phyloP scores from a whole-genome alignment of 352 stramenopile species.

The Globisporangium okanoganense region DNA sequence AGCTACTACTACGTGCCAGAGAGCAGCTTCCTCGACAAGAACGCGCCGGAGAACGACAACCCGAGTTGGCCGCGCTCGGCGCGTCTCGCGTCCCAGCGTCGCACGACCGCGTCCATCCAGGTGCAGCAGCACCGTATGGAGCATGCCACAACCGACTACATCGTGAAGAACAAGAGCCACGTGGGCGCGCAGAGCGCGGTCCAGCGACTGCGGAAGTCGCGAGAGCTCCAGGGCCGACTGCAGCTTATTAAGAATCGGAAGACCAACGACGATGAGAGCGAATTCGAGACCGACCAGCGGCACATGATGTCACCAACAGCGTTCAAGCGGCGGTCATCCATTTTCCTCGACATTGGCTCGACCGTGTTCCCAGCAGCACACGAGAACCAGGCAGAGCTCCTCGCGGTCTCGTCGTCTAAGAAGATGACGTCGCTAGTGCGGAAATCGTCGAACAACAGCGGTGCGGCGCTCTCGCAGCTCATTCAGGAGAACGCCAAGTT shows the following conservation, averaged over 20 bases:
- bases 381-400: neutral
- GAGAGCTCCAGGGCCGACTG: neutral
- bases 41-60: slow-evolving; percentile 22
- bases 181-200: slow-evolving; percentile 24
- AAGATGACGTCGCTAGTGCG: neutral
- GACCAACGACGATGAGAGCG: neutral
- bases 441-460: neutral
- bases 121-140: slow-evolving; percentile 5
- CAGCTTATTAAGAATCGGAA: slow-evolving; percentile 4
- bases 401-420: neutral
- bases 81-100: slow-evolving; percentile 26
- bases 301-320: neutral
- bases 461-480: neutral
- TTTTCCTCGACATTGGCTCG: slow-evolving; percentile 25
- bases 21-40: slow-evolving; percentile 29
- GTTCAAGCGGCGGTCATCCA: slow-evolving; percentile 30
- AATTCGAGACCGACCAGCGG: neutral
- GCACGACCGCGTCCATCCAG: slow-evolving; percentile 9
- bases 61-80: slow-evolving; percentile 40
- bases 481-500: neutral
- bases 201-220: slow-evolving; percentile 16
- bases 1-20: slow-evolving; percentile 56
- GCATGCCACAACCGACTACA: slow-evolving; percentile 22
- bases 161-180: slow-evolving; percentile 27
- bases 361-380: neutral